Evolutionary conservation across 2,329 filamentous ascomycete genomes (phyloP), one percentile per base, ranked within the genome.

Genomic region (Rutstroemia sp.): DNA sequence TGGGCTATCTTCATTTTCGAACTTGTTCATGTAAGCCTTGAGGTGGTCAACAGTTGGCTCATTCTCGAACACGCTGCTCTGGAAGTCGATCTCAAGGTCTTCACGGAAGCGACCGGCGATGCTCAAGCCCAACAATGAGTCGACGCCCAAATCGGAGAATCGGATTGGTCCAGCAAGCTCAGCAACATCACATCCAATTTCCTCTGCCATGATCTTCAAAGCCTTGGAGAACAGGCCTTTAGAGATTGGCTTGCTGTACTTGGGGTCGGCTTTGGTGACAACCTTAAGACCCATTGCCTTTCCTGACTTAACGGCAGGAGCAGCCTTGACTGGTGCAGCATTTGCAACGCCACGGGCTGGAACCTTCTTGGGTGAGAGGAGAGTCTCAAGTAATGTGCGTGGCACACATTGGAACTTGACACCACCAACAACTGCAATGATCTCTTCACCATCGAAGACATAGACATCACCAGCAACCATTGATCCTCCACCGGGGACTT

Each of bases 141-240:
- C 81, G n/a, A 83, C 77, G 19, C 81, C 81, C 2, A 82, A 71
- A 60, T 83, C 79, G 3, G 74, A 71, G 63, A 83, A 81, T 42
- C 72, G 73, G 10, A 79, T 78, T 55, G 77, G 76, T 61, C 82
- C 78, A 1, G 73, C 77, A 2, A 83, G 71, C 62, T 83, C 80
- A 44, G 77, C 76, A 16, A 77, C 69, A n/a, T 72, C 72, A 38
- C 81, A 73, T 58, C 79, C 80, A 5, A 79, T 74, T 63, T 83
- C 80, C 58, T 78, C 76, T 3, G 79, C 77, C 46, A 83, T 71
- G 41, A 83, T 78, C 58, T 86, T 73, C 69, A 88, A 53, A n/a
- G 69, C 69, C 54, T 67, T 63, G 62, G 25, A 38, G 30, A 56
- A 52, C 2, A 56, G 21, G 25, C 54, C 52, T 16, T 9, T 58